Evolutionary conservation across 352 stramenopile genomes (phyloP).

Genomic region (Phytopythium montanum): DNA sequence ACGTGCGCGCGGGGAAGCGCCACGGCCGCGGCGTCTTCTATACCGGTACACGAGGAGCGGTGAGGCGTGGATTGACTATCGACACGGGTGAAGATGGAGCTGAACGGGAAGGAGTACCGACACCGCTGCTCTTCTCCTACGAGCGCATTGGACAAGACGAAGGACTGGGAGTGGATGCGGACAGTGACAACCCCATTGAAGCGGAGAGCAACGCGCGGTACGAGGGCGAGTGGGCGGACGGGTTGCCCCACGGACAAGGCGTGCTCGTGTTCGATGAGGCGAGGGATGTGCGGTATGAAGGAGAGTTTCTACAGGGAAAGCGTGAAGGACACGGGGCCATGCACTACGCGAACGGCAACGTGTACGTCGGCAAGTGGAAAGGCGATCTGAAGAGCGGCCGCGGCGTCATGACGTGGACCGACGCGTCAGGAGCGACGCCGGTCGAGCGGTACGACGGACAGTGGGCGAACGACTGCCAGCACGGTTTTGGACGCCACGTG

Average conservation of each 20-base stretch:
- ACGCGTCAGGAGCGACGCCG: conserved; percentile 9
- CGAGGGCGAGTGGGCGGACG: conserved; percentile 74
- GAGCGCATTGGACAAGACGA: background rate
- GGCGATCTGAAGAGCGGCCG: conserved; percentile 63
- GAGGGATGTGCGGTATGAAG: conserved; percentile 56
- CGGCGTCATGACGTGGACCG: conserved; percentile 79
- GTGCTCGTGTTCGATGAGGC: conserved; percentile 66
- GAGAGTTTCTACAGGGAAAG: conserved; percentile 40
- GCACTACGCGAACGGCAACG: conserved; percentile 54
- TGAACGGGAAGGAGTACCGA: background rate
- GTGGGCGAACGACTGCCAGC: conserved; percentile 66
- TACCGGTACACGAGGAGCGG: conserved; percentile 26
- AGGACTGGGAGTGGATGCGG: background rate
- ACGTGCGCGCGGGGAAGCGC: conserved; percentile 59
- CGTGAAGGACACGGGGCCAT: conserved; percentile 62
- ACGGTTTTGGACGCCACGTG: conserved; percentile 80
- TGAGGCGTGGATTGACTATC: background rate
- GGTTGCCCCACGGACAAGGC: conserved; percentile 64
- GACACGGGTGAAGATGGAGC: conserved; percentile 6
- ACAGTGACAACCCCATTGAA: background rate
- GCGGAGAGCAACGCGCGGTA: conserved; percentile 60
- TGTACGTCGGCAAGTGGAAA: conserved; percentile 73
- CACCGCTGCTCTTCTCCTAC: conserved; percentile 31
- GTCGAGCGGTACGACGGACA: conserved; percentile 67
- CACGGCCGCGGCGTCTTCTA: conserved; percentile 72